Evolutionary conservation across 768 basidiomycete species (phyloP).

Genomic region (Hypholoma fasciculare): DNA sequence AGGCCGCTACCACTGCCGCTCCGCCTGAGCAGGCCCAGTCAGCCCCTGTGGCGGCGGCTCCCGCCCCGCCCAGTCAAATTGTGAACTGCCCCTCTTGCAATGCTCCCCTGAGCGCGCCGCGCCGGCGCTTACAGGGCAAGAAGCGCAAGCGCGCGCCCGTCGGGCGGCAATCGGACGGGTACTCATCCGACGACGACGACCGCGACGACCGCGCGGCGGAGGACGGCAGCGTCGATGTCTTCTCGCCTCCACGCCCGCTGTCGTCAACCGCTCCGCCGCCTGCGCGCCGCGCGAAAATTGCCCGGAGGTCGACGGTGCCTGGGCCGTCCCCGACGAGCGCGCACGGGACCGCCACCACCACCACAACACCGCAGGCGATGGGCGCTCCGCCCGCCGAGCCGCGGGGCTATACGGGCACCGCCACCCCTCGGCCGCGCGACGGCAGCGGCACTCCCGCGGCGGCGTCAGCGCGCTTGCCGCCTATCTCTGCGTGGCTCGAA

Average conservation of each 20-base stretch:
- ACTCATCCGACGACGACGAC: constrained; percentile 4
- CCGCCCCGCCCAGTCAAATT: background rate
- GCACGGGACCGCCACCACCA: too few species aligned
- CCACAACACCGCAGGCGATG: too few species aligned
- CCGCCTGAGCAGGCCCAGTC: background rate
- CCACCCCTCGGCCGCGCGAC: background rate
- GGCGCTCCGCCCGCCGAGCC: too few species aligned
- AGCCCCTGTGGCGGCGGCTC: background rate
- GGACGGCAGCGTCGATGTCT: background rate
- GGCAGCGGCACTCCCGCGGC: background rate
- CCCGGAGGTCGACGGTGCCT: too few species aligned
- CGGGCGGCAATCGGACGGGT: background rate
- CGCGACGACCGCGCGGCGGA: too few species aligned
- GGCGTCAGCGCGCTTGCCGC: constrained; percentile 45
- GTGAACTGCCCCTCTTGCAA: background rate
- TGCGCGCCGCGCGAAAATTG: too few species aligned
- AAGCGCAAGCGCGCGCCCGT: constrained; percentile 17
- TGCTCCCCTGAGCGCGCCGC: background rate
- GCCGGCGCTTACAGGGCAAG: constrained; percentile 7
- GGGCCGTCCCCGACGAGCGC: too few species aligned
- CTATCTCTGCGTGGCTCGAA: constrained; percentile 65
- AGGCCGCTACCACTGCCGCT: constrained; percentile 20
- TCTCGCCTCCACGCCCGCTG: background rate
- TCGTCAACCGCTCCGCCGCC: background rate
- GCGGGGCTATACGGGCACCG: background rate